Conservation (phyloP, 495 filamentous ascomycete genomes). For the Aspergillus sparsus region DNA sequence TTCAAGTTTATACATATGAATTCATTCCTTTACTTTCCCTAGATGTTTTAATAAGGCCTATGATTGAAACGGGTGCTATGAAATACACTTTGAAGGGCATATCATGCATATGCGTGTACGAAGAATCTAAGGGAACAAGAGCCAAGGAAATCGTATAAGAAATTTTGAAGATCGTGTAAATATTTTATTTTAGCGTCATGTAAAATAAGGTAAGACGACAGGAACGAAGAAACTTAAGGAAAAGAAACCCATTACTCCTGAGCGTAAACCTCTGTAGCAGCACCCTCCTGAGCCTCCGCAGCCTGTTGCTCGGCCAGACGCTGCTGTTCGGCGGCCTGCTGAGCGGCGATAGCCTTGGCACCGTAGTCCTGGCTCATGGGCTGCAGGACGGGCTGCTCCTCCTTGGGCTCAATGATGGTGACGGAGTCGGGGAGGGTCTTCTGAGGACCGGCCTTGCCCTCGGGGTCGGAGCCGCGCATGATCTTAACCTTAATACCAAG, state of each 20-base stretch:
- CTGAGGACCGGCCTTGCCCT: slow-evolving; percentile 95
- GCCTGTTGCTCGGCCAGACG: slow-evolving; percentile 63
- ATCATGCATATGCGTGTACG: no score
- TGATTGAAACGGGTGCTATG: no score
- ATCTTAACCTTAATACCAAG: slow-evolving; percentile 99
- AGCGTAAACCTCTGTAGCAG: slow-evolving; percentile 41
- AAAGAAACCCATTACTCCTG: slow-evolving; percentile 49
- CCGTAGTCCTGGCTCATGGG: slow-evolving; percentile 98
- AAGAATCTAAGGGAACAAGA: background rate
- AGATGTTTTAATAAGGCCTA: no score
- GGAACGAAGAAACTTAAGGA: slow-evolving; percentile 34
- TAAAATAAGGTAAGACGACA: slow-evolving; percentile 45
- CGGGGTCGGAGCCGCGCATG: slow-evolving; percentile 99
- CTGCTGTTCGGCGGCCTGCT: slow-evolving; percentile 78
- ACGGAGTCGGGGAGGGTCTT: slow-evolving; percentile 97
- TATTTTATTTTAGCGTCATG: slow-evolving; percentile 46
- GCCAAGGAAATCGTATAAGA: background rate
- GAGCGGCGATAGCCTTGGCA: slow-evolving; percentile 87
- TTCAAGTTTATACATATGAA: no score
- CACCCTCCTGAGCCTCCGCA: slow-evolving; percentile 47
- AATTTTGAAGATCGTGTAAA: slow-evolving; percentile 43
- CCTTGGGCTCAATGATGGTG: slow-evolving; percentile 99
- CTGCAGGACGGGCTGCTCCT: slow-evolving; percentile 90
- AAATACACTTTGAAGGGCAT: no score
- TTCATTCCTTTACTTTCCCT: no score